Evolutionary conservation across 2,329 filamentous ascomycete species (phyloP).

Genomic region (Pezizomycotina sp.): DNA sequence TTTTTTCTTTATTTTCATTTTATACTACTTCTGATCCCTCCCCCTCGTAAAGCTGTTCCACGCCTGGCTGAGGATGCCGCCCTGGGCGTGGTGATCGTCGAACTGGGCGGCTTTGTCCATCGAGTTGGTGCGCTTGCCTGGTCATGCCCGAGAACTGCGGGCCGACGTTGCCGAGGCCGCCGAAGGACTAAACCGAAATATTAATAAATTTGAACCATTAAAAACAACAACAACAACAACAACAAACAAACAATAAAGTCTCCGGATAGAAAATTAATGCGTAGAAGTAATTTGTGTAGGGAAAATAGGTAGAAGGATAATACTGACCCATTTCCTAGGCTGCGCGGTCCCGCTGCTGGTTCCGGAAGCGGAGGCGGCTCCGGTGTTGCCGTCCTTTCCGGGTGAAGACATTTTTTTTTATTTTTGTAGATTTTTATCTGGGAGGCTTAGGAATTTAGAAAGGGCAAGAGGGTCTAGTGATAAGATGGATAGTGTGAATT

Average conservation of each 20-base stretch:
- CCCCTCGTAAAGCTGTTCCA: constrained; percentile 18
- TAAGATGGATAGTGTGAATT: too few species aligned
- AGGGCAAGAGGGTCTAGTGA: too few species aligned
- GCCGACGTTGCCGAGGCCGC: constrained; percentile 11
- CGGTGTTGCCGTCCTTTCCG: too few species aligned
- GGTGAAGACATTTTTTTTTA: too few species aligned
- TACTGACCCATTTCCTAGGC: not conserved
- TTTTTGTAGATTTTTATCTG: too few species aligned
- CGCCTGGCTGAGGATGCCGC: constrained; percentile 8
- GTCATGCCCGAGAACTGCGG: constrained; percentile 9
- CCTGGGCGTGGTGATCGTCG: constrained; percentile 11
- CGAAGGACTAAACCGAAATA: constrained; percentile 12
- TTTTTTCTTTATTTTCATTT: too few species aligned
- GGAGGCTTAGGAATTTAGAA: too few species aligned
- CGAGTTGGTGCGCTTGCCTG: constrained; percentile 12
- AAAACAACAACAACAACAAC: too few species aligned
- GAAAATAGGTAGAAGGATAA: constrained; percentile 6
- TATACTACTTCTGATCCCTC: too few species aligned
- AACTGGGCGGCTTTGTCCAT: constrained; percentile 17
- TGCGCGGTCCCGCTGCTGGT: not conserved
- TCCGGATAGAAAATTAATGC: constrained; percentile 8
- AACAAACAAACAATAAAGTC: too few species aligned
- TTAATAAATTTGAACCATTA: too few species aligned
- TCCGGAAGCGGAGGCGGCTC: not conserved
- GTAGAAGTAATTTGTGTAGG: constrained; percentile 16